Conservation (phyloP, 179 eudicot genomes). For the Nepenthes alata region DNA sequence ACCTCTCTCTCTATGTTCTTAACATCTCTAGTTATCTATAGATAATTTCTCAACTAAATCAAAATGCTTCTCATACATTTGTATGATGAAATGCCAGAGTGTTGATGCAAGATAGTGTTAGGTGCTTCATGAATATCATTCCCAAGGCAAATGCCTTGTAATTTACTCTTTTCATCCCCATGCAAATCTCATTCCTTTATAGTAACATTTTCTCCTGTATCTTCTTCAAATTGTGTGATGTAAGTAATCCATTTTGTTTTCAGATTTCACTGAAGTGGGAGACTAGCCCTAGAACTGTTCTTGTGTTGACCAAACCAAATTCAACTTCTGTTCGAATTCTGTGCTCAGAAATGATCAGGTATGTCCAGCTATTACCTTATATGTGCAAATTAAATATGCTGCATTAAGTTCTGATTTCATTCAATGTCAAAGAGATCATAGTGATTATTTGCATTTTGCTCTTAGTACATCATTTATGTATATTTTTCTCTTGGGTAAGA, state of each 20-base stretch:
- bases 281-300: constrained; percentile 67
- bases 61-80: too few relatives aligned
- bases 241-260: constrained; percentile 11
- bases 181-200: too few relatives aligned
- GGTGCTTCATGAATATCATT: too few relatives aligned
- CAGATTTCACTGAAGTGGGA: constrained; percentile 99
- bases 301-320: constrained; percentile 86
- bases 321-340: constrained; percentile 69
- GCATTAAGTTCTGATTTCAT: background rate
- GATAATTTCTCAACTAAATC: too few relatives aligned
- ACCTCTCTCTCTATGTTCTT: too few relatives aligned
- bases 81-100: too few relatives aligned
- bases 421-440: background rate
- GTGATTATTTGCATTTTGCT: background rate
- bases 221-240: background rate
- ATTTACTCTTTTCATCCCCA: too few relatives aligned
- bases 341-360: constrained; percentile 84
- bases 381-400: background rate
- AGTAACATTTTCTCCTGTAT: background rate
- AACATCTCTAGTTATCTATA: too few relatives aligned
- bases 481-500: background rate
- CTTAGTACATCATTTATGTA: background rate
- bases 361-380: constrained; percentile 2
- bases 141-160: too few relatives aligned
- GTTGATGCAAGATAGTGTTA: too few relatives aligned